phyloP scores from a whole-genome alignment of 148 eudicot species.

The Silene conica region DNA sequence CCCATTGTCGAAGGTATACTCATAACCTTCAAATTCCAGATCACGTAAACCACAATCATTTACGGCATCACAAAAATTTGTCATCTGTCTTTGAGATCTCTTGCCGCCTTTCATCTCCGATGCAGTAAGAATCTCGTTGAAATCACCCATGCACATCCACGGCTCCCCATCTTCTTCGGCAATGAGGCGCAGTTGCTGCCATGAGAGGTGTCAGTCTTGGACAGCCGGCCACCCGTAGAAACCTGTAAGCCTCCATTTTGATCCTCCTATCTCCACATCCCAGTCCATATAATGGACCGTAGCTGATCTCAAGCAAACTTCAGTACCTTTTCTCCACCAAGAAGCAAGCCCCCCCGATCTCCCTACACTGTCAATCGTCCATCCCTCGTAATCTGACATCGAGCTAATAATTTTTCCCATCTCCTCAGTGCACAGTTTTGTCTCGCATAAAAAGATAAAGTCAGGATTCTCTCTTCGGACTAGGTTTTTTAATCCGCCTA shows the following conservation, averaged over 20 bases:
- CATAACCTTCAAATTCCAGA: no score
- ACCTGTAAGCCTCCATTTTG: neutral
- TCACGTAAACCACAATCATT: no score
- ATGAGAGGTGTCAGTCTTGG: neutral
- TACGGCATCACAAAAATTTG: no score
- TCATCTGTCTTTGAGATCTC: no score
- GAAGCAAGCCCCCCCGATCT: neutral
- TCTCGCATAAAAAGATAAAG: slow-evolving; percentile 8
- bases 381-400: neutral
- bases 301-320: neutral
- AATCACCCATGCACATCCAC: neutral
- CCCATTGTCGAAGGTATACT: no score
- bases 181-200: neutral
- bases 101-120: no score
- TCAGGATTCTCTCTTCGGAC: slow-evolving; percentile 1
- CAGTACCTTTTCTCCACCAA: neutral
- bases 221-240: neutral
- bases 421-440: neutral
- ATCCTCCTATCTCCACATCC: neutral
- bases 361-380: neutral
- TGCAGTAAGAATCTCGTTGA: no score
- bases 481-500: neutral
- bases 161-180: neutral
- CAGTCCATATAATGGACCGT: slow-evolving; percentile 3
- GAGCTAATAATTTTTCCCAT: neutral